A percentile compares a stretch with the other conserved stretches of the same genome.
These are phyloP conservation scores for Aspergillus amoenus DNA, from an alignment of 2,329 filamentous ascomycete species.

Conservation along the genomic window DNA sequence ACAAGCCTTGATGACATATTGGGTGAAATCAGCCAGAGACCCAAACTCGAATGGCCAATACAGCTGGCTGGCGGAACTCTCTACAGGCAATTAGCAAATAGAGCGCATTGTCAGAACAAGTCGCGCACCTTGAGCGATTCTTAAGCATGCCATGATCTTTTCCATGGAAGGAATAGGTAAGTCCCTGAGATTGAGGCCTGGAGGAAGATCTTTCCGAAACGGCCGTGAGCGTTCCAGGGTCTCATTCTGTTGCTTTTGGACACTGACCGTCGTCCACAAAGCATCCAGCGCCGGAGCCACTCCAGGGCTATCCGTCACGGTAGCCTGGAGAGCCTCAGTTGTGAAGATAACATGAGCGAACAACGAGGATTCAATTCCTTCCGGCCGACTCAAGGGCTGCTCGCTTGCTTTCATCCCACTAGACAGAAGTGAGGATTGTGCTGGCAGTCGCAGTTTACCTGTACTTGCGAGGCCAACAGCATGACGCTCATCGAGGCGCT, in stretches of 20 bases:
- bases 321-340: background rate
- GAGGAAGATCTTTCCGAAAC: constrained; percentile 1
- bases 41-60: constrained; percentile 17
- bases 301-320: background rate
- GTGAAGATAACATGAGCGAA: constrained; percentile 10
- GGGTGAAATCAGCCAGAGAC: constrained; percentile 11
- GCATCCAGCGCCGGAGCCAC: background rate
- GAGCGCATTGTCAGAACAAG: too few species aligned
- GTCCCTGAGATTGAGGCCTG: background rate
- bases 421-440: background rate
- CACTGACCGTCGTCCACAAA: background rate
- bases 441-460: background rate
- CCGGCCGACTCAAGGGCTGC: rapidly evolving
- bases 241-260: constrained; percentile 9
- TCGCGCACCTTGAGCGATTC: constrained; percentile 6
- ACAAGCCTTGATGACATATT: constrained; percentile 14
- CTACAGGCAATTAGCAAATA: background rate
- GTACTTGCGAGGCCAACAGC: background rate
- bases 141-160: constrained; percentile 6
- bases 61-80: background rate
- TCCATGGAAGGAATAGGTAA: constrained; percentile 9
- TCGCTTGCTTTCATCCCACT: too few species aligned
- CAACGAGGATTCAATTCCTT: constrained; percentile 9
- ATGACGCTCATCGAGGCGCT: constrained; percentile 1
- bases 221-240: constrained; percentile 1